Base-by-base conservation (phyloP, 2,329 filamentous ascomycete genomes). In the Metarhizium robertsii region DNA sequence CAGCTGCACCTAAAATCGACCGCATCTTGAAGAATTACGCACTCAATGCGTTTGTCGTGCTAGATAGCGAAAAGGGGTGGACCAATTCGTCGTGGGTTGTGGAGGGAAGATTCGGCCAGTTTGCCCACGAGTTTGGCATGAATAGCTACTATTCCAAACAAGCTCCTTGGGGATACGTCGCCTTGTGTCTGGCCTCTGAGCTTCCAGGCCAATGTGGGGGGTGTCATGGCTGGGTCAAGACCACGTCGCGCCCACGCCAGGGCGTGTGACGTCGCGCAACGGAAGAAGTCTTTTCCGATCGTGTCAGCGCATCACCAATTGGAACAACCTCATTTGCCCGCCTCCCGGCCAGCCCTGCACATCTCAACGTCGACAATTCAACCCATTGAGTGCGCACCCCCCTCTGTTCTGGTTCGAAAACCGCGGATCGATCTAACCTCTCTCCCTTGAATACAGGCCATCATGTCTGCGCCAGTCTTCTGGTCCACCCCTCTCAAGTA, bases 401-500 rank as follows among this genome's bases (percentile, higher is more conserved):
- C 18, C 3, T 29, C 13, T 18, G 13, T 7, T 13, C 42, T 16
- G 2, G 10, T 48, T 30, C 52, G 40, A 13, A n/a, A n/a, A 5
- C 51, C 36, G 10, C 51, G 18, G 42, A 11, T 7, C 38, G 29
- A 46, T 36, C 49, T 34, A 32, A 54, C 50, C 20, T 47, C 52
- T 7, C 53, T 40, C 36, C 18, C 13, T 49, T 46, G 13, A 20
- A 20, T 29, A 40, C 60, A 58, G 56, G 54, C 59, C 68, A 68
- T 25, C 60, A 91, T 91, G 86, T 79, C 82, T 60, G 64, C 79
- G 58, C 78, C 80, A 55, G 87, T 90, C 65, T 96, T 99, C 87
- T 96, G 87, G 84, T 80, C 84, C 62, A 80, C 82, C 57, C 94
- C 94, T 61, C 67, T 95, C 70, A 85, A 85, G 65, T 97, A 96